Base-by-base conservation (phyloP, 164 flowering plant species). In the Akebia trifoliata region DNA sequence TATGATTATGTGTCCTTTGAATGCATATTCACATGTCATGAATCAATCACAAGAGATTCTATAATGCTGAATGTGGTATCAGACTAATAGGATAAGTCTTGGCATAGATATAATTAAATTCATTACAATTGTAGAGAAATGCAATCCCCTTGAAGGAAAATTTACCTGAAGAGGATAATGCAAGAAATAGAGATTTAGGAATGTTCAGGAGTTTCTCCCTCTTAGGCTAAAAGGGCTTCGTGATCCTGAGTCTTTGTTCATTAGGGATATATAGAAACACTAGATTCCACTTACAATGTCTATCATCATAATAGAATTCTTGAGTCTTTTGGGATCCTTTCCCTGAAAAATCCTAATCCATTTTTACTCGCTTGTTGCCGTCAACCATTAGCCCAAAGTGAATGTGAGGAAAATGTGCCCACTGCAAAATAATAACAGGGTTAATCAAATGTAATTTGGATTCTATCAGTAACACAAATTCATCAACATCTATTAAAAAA, bases 331-430 rank as follows among this genome's bases (percentile, higher is more conserved):
- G 59, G 3, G 59, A 8, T 37, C 60, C 74, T 51, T 67, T 74
- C 11, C 24, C 63, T 6, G 25, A 32, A 28, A 67, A 61, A 48
- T 54, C 52, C 14, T 60, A 67, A 17, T 66, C 75, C 29, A 73
- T 14, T 29, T 63, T 71, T 46, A 55, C 60, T 50, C 64, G 75
- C 26, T 72, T 77, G 65, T 49, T 70, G 47, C 72, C 59, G 15
- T 70, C 73, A 2, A 72, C 51, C 12, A 56, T 67, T 61, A 76
- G 63, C 18, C 76, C 82, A 50, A 73, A 76, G 35, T 76, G 80
- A 52, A 73, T 75, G 30, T 72, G 78, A 66, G 82, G 82, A 42
- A 76, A 76, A 65, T 78, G 82, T 45, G 82, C 82, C 82, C 82
- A 78, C 82, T 78, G 72, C 70, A 67, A 67, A 51, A 45, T 11